Evolutionary conservation across 78 protist species (phyloP).

Genomic region (Isochrysis galbana): DNA sequence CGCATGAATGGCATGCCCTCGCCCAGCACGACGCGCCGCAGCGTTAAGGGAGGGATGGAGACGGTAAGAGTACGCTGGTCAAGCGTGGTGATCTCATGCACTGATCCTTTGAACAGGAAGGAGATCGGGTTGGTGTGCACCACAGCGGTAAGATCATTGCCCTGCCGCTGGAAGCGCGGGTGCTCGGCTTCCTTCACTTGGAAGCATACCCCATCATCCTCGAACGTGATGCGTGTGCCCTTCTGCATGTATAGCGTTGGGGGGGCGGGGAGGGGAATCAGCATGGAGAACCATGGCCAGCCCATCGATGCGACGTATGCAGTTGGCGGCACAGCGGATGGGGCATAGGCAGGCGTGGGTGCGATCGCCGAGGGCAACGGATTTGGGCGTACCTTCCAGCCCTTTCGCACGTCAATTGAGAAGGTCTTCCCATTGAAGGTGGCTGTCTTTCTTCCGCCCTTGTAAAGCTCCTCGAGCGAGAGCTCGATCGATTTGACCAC

Average conservation of each 20-base stretch:
- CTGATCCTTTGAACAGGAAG: not conserved
- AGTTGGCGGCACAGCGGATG: too few relatives aligned
- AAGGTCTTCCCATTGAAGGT: not conserved
- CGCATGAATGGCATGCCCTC: not conserved
- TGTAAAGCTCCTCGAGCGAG: not conserved
- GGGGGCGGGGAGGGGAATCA: too few relatives aligned
- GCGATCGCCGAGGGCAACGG: too few relatives aligned
- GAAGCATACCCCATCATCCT: not conserved
- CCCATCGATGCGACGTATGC: too few relatives aligned
- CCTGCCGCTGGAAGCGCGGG: not conserved
- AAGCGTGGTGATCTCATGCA: not conserved
- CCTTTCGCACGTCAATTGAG: not conserved
- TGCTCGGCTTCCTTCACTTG: not conserved
- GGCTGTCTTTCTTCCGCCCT: not conserved
- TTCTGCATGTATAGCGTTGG: too few relatives aligned
- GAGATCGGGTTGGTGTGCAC: not conserved
- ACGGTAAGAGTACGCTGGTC: not conserved
- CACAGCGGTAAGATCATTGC: not conserved
- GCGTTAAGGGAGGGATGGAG: not conserved
- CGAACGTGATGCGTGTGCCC: not conserved
- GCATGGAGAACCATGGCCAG: too few relatives aligned
- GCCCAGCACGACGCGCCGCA: not conserved
- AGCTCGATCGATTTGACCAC: not conserved
- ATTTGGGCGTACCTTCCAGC: too few relatives aligned
- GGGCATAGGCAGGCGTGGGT: too few relatives aligned